A percentile compares a stretch with the other conserved stretches of the same genome.
phyloP scores from a whole-genome alignment of 164 flowering plant genomes.

The Amborella trichopoda region DNA sequence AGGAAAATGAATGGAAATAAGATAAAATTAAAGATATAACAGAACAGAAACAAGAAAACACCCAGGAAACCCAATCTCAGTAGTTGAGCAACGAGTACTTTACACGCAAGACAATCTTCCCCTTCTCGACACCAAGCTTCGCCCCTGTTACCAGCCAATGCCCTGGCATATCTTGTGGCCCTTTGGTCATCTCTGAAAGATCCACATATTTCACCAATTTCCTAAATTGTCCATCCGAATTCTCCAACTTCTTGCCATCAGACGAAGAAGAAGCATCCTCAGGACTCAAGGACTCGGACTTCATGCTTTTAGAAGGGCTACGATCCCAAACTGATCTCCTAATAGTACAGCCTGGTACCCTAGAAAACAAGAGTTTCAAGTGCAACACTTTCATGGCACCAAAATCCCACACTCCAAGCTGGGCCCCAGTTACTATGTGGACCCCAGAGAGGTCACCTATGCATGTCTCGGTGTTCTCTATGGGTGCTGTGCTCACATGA shows the following conservation, averaged over 20 bases:
- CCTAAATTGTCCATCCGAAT: constrained; percentile 26
- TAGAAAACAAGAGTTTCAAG: constrained; percentile 93
- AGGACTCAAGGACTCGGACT: constrained; percentile 17
- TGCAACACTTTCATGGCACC: constrained; percentile 84
- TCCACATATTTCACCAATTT: constrained; percentile 77
- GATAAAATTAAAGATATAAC: background rate
- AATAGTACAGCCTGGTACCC: constrained; percentile 91
- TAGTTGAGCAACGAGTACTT: constrained; percentile 88
- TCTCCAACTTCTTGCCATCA: constrained; percentile 47
- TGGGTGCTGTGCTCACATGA: constrained; percentile 95
- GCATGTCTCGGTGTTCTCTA: constrained; percentile 71
- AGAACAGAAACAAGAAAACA: background rate
- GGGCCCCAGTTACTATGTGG: constrained; percentile 93
- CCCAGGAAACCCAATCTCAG: too few species aligned
- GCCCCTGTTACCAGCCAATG: constrained; percentile 99
- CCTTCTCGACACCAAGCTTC: constrained; percentile 90
- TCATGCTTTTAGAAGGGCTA: constrained; percentile 34
- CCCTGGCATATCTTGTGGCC: constrained; percentile 94
- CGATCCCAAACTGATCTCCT: constrained; percentile 97
- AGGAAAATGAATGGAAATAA: too few species aligned
- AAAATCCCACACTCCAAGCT: constrained; percentile 95
- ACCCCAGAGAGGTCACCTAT: constrained; percentile 97
- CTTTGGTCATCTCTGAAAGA: constrained; percentile 72
- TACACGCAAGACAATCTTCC: constrained; percentile 72
- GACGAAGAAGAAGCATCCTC: constrained; percentile 28